Conservation (phyloP, 176 grass and related monocot species). For the Poa annua region DNA sequence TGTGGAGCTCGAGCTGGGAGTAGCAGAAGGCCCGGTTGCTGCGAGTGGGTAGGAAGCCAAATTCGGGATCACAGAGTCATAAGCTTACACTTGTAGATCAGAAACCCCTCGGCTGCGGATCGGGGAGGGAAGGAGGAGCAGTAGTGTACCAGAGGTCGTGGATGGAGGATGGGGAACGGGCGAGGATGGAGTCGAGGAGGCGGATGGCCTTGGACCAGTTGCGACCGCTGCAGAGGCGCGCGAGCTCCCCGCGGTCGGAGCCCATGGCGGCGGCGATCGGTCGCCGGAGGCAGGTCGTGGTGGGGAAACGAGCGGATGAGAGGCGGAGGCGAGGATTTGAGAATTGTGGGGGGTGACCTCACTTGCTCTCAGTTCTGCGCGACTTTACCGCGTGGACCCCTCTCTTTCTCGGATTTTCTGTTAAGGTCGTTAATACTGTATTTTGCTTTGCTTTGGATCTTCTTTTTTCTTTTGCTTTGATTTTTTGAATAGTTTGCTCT, state of each 20-base stretch:
- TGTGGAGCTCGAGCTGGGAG: constrained; percentile 93
- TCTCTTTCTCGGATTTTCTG: constrained; percentile 3
- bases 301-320: constrained; percentile 28
- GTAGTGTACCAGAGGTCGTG: constrained; percentile 82
- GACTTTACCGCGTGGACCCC: neutral
- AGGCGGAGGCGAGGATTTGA: constrained; percentile 56
- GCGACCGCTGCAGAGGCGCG: constrained; percentile 67
- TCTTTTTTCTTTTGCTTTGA: neutral
- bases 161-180: constrained; percentile 72
- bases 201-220: constrained; percentile 99
- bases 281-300: constrained; percentile 38
- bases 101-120: constrained; percentile 39
- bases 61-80: constrained; percentile 9
- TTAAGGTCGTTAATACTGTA: constrained; percentile 2
- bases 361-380: neutral
- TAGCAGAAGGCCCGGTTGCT: constrained; percentile 99
- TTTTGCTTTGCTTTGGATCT: neutral
- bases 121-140: neutral
- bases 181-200: constrained; percentile 76
- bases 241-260: constrained; percentile 78
- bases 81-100: constrained; percentile 26
- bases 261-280: constrained; percentile 48
- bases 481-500: neutral
- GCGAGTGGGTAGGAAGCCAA: constrained; percentile 23
- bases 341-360: constrained; percentile 27